Evolutionary conservation across 2,329 filamentous ascomycete genomes (phyloP).

Genomic region (Clathrospora elynae): DNA sequence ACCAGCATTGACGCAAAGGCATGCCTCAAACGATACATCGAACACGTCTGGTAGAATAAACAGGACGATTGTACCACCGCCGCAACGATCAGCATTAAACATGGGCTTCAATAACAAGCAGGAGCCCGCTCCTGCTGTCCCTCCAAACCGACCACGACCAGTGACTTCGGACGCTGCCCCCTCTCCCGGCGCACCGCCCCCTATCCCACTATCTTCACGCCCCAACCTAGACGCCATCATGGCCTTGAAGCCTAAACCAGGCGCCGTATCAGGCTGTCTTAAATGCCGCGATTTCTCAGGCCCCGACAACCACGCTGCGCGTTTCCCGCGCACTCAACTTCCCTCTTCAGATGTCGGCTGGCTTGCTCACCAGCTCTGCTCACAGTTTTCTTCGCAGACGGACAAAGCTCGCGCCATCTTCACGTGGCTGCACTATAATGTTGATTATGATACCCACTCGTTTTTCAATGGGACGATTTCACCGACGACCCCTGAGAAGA

Average conservation of each 20-base stretch:
- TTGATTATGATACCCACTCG: constrained; percentile 78
- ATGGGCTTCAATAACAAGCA: constrained; percentile 54
- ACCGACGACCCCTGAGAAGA: constrained; percentile 70
- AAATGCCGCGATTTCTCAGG: constrained; percentile 85
- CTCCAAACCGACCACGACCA: constrained; percentile 28
- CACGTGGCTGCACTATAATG: constrained; percentile 93
- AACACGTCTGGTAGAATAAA: constrained; percentile 13
- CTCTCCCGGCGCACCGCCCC: constrained; percentile 49
- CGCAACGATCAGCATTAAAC: constrained; percentile 54
- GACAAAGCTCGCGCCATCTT: constrained; percentile 95
- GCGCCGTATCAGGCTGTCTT: constrained; percentile 62
- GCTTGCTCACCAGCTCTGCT: constrained; percentile 77
- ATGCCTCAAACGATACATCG: constrained; percentile 13
- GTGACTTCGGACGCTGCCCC: constrained; percentile 9
- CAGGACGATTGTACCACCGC: constrained; percentile 36
- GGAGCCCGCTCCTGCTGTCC: constrained; percentile 41
- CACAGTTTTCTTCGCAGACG: constrained; percentile 77
- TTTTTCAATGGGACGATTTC: constrained; percentile 77
- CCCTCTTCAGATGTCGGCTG: constrained; percentile 71
- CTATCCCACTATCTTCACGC: constrained; percentile 60
- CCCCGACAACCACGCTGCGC: constrained; percentile 77
- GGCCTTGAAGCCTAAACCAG: constrained; percentile 49
- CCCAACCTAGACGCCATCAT: constrained; percentile 64
- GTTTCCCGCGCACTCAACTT: constrained; percentile 73
- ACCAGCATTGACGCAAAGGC: constrained; percentile 24